Evolutionary conservation across 352 stramenopile genomes (phyloP).

Genomic region (Phytophthora vignae): DNA sequence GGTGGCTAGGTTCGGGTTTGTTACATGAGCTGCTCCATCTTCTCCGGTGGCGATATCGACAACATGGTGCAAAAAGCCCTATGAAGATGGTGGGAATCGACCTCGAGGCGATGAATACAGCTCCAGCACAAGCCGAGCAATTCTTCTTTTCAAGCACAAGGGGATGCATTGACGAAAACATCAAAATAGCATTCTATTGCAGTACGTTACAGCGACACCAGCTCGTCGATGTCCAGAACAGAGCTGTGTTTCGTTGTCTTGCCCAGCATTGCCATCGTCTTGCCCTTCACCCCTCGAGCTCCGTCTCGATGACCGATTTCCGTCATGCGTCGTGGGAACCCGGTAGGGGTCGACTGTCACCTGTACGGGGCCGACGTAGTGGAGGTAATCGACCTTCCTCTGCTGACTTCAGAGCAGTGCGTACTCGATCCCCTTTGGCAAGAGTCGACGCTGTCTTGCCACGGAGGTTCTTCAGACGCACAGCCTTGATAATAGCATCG

Average conservation of each 20-base stretch:
- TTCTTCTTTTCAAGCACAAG: slow-evolving; percentile 12
- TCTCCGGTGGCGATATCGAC: slow-evolving; percentile 47
- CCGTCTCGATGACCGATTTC: slow-evolving; percentile 30
- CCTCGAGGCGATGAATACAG: not conserved
- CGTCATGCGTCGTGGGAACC: slow-evolving; percentile 37
- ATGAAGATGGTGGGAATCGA: not conserved
- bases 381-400: slow-evolving; percentile 56
- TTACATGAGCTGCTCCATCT: slow-evolving; percentile 69
- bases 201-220: slow-evolving; percentile 29
- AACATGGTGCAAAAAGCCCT: slow-evolving; percentile 35
- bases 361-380: slow-evolving; percentile 29
- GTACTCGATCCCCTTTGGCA: slow-evolving; percentile 56
- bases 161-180: not conserved
- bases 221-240: slow-evolving; percentile 4
- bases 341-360: not conserved
- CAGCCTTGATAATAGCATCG: slow-evolving; percentile 41
- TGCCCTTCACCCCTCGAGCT: slow-evolving; percentile 12
- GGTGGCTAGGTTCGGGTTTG: not conserved
- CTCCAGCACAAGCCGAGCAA: not conserved
- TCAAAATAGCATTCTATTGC: slow-evolving; percentile 32
- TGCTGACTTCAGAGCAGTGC: slow-evolving; percentile 50
- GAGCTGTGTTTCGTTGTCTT: slow-evolving; percentile 25
- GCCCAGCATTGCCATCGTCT: slow-evolving; percentile 21
- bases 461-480: slow-evolving; percentile 56
- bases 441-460: slow-evolving; percentile 51